Evolutionary conservation across 305 asterid species (phyloP), one percentile per base, ranked within the genome.

Genomic region (Coffea humblotiana): DNA sequence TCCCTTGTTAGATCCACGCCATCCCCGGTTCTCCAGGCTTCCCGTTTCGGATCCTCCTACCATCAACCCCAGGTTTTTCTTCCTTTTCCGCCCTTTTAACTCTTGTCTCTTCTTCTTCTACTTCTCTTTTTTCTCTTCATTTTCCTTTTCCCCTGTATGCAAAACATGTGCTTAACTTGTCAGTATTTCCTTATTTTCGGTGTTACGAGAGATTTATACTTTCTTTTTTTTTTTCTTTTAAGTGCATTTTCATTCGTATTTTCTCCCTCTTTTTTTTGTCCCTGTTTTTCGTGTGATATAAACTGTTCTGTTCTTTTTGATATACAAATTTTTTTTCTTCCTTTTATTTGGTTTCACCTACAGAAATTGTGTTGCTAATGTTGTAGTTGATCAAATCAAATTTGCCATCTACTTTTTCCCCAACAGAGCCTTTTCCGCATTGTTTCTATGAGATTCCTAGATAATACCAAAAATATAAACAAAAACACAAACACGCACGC

Each of bases 1-100:
- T 85, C 92, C 54, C 82, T 90, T 51, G 27, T 89, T n/a, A 82
- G 95, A 90, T 91, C 95, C 85, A 83, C 90, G 71, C 84, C 88
- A 67, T 86, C 97, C 15, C 89, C 91, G 23, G 85, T 84, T 15
- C 23, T 86, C n/a, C 89, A 85, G 27, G 84, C 90, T 71, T 64
- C 82, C 79, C 85, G 80, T 8, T 14, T 85, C 14, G 91, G 82
- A 37, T 82, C 89, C 73, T 77, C 78, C 85, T 79, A 87, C 65
- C 75, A 80, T 65, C 89, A 84, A 74, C 86, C 87, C 77, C 79
- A 82, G 97, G 97, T 92, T 67, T 51, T 14, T 27, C 32, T 10
- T 71, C 40, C 52, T 21, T 74, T 71, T 60, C 15, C 1, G 68
- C 70, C 40, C 3, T 2, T 15, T 7, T 77, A 67, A 0, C n/a